Percentiles rank a stretch among this genome's conserved stretches.
These are phyloP conservation scores for Atkinsonella hypoxylon DNA, from an alignment of 2,329 filamentous ascomycete species.

Conservation along the genomic window DNA sequence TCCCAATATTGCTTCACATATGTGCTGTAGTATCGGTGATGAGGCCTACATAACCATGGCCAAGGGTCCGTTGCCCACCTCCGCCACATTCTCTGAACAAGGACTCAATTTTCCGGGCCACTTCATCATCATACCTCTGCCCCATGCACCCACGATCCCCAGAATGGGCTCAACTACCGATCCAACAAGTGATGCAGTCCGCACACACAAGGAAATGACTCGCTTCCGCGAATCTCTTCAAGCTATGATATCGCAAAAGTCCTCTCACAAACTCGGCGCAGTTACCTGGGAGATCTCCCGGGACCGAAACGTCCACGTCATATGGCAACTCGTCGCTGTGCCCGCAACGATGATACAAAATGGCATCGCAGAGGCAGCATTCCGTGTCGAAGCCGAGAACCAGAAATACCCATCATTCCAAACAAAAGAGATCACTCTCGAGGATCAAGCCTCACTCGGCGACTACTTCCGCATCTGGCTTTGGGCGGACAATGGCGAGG, in stretches of 20 bases:
- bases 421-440: slow-evolving; percentile 35
- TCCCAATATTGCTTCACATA: slow-evolving; percentile 68
- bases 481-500: slow-evolving; percentile 49
- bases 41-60: slow-evolving; percentile 83
- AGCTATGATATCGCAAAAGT: slow-evolving; percentile 54
- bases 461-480: slow-evolving; percentile 80
- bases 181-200: slow-evolving; percentile 40
- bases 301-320: slow-evolving; percentile 67
- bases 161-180: slow-evolving; percentile 46
- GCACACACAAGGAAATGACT: slow-evolving; percentile 69
- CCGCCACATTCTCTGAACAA: slow-evolving; percentile 50
- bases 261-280: slow-evolving; percentile 54
- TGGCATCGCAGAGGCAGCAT: slow-evolving; percentile 75
- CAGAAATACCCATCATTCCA: slow-evolving; percentile 40
- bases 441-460: slow-evolving; percentile 32
- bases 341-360: slow-evolving; percentile 53
- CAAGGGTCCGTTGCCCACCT: slow-evolving; percentile 73
- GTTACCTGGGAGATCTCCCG: slow-evolving; percentile 92
- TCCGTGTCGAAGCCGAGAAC: slow-evolving; percentile 81
- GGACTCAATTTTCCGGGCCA: slow-evolving; percentile 70
- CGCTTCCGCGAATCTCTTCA: slow-evolving; percentile 69
- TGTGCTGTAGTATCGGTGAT: slow-evolving; percentile 80
- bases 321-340: slow-evolving; percentile 88
- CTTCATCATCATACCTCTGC: slow-evolving; percentile 80
- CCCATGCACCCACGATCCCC: slow-evolving; percentile 65